Evolutionary conservation across 106 monocot species (phyloP), one percentile per base, ranked within the genome.

Genomic region (Dioscorea dumetorum): DNA sequence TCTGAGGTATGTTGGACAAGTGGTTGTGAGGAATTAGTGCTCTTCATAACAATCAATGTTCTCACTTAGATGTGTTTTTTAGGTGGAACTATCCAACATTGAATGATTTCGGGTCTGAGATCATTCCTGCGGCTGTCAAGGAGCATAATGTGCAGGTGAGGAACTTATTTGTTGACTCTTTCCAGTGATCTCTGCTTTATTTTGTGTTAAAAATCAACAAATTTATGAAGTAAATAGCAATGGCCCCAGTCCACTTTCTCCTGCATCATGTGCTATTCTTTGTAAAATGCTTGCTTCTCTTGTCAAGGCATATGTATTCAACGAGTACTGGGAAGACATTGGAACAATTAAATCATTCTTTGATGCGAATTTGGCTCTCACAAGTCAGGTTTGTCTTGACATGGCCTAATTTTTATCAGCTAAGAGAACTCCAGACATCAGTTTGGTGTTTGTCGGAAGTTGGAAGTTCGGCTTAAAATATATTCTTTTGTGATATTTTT

Each of bases 271-370:
- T 10, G 9, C 6, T 41, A 3, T 3, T 8, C 0, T 41, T 41
- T 10, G 10, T 41, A 41, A 41, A 41, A 6, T 10, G 6, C 41
- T 41, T 41, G 2, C 6, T 41, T 41, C 5, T 41, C 10, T 10
- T 10, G 10, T 20, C 3, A 70, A 97, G 97, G 91, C 97, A 11
- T 92, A 92, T 67, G 35, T 97, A 33, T 97, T 89, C 66, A 80
- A 84, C 15, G 97, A 87, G 57, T 90, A 92, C 72, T 97, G 97
- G 97, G 92, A 87, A 74, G 97, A 97, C 24, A 89, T 97, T 68
- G 92, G 97, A 74, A 87, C 89, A 50, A 77, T 97, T 20, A 92
- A 72, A 70, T 82, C 89, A 41, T 99, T 92, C 71, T 97, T 83
- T 33, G 83, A 92, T 72, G 91, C 92, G 22, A 97, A 97, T 67